Conservation (phyloP, 192 early-diverging fungal genomes). For the Backusella luteola region DNA sequence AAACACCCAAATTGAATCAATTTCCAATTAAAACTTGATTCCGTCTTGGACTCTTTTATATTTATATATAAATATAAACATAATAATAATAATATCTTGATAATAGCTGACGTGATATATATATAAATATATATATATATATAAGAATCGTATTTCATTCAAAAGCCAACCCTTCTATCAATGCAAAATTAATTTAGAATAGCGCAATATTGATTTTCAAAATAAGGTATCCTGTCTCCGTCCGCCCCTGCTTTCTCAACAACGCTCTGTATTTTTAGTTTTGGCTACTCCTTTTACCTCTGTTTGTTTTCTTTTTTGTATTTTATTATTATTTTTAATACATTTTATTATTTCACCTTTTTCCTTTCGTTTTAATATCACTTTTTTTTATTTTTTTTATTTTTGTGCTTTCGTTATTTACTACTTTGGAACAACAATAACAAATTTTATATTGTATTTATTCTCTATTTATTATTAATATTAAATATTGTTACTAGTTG, state of each 20-base stretch:
- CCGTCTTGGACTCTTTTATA: background rate
- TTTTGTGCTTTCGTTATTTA: background rate
- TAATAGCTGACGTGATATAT: background rate
- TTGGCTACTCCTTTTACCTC: conserved; percentile 4
- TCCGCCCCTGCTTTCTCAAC: conserved; percentile 7
- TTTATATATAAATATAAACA: too few relatives aligned
- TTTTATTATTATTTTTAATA: conserved; percentile 3
- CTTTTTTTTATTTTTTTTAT: conserved; percentile 2
- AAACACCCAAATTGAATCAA: background rate
- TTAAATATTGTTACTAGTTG: background rate
- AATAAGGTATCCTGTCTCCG: conserved; percentile 7
- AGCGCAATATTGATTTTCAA: conserved; percentile 4
- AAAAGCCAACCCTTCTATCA: conserved; percentile 3
- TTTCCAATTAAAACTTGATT: background rate
- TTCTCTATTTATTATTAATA: background rate
- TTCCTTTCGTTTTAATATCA: conserved; percentile 2
- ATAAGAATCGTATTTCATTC: background rate
- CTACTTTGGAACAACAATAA: too few relatives aligned
- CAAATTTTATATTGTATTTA: background rate
- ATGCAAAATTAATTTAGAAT: conserved; percentile 11
- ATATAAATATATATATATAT: background rate
- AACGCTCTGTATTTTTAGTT: conserved; percentile 9
- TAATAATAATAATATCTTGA: background rate
- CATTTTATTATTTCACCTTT: background rate
- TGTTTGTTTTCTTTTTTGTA: conserved; percentile 4